These are phyloP conservation scores for Saccharomycopsis olivae DNA, from an alignment of 805 yeast genomes.

Conservation along the genomic window DNA sequence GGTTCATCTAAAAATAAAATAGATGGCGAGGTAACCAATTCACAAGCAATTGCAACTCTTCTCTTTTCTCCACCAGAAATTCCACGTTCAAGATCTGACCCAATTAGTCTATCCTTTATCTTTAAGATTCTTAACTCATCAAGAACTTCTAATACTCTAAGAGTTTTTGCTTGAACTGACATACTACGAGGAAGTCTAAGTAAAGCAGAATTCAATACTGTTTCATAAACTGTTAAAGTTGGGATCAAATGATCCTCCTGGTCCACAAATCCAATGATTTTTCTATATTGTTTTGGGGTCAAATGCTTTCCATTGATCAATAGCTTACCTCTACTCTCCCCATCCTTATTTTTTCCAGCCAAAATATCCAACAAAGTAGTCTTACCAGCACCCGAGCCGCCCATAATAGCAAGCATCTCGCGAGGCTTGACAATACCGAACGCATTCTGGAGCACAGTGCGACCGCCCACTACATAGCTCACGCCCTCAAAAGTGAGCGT, in stretches of 20 bases:
- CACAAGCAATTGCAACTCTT: conserved; percentile 90
- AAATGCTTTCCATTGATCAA: conserved; percentile 60
- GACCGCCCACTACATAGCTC: conserved; percentile 45
- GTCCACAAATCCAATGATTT: conserved; percentile 86
- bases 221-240: conserved; percentile 91
- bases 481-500: conserved; percentile 68
- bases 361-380: conserved; percentile 86
- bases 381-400: conserved; percentile 98
- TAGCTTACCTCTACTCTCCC: conserved; percentile 54
- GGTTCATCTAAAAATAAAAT: conserved; percentile 84
- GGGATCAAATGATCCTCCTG: conserved; percentile 89
- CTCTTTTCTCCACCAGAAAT: conserved; percentile 90
- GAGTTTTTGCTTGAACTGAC: conserved; percentile 61
- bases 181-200: conserved; percentile 74
- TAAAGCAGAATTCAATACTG: conserved; percentile 85
- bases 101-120: conserved; percentile 78
- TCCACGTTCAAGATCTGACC: conserved; percentile 83
- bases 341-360: conserved; percentile 81
- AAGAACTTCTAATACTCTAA: conserved; percentile 76
- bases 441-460: conserved; percentile 46
- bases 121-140: conserved; percentile 74
- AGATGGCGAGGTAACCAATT: conserved; percentile 80
- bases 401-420: conserved; percentile 91
- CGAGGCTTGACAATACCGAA: conserved; percentile 79
- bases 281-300: conserved; percentile 37